Evolutionary conservation across 805 yeast species (phyloP).

Genomic region (Wickerhamomyces ciferrii): DNA sequence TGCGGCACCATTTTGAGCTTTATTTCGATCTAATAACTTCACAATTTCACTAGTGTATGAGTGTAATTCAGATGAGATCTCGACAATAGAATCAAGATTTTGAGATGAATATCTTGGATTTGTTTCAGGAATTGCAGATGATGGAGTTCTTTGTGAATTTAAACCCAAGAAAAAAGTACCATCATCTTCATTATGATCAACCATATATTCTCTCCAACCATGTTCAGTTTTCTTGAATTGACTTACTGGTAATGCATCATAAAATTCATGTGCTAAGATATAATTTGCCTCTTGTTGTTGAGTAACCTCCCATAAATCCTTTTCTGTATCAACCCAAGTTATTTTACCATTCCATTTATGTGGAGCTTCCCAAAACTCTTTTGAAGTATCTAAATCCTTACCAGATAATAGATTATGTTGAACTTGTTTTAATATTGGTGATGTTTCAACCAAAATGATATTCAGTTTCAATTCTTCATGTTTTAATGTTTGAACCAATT

Average conservation of each 20-base stretch:
- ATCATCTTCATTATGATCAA: slow-evolving; percentile 38
- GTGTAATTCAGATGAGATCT: slow-evolving; percentile 72
- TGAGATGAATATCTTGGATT: slow-evolving; percentile 46
- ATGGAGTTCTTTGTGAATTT: slow-evolving; percentile 55
- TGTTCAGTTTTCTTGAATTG: slow-evolving; percentile 54
- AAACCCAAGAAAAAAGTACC: slow-evolving; percentile 48
- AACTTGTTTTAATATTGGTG: slow-evolving; percentile 51
- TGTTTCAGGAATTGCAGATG: slow-evolving; percentile 50
- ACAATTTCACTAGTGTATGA: slow-evolving; percentile 50
- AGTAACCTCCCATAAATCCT: slow-evolving; percentile 28
- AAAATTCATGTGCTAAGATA: slow-evolving; percentile 79
- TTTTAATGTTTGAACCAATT: slow-evolving; percentile 23
- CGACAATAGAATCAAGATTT: slow-evolving; percentile 55
- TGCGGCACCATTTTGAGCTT: slow-evolving; percentile 51
- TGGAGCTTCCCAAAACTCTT: slow-evolving; percentile 10
- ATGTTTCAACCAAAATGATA: slow-evolving; percentile 65
- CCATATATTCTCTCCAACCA: slow-evolving; percentile 79
- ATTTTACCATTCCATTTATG: slow-evolving; percentile 45
- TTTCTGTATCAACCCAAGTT: slow-evolving; percentile 57
- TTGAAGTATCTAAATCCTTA: slow-evolving; percentile 4
- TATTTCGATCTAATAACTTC: slow-evolving; percentile 29
- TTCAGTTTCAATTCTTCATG: slow-evolving; percentile 28
- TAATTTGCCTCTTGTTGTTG: slow-evolving; percentile 40
- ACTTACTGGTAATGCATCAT: slow-evolving; percentile 80
- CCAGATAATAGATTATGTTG: slow-evolving; percentile 51